Base-by-base conservation (phyloP, 768 basidiomycete species). In the Punctularia strigosozonata region DNA sequence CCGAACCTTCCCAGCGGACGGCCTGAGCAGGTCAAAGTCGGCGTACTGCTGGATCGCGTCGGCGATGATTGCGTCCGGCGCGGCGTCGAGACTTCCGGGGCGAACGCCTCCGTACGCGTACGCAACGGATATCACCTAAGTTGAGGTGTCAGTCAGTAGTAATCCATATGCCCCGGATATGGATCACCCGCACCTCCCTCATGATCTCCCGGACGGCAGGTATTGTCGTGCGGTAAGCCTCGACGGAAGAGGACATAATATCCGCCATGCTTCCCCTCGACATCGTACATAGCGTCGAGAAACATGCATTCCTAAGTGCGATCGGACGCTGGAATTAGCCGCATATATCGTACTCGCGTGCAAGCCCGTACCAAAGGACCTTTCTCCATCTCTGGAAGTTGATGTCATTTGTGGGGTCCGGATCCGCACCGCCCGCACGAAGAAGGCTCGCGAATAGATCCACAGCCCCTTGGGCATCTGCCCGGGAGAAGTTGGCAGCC, bases 281-380 rank as follows among this genome's bases (percentile, higher is more conserved):
- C 3, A 57, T 43, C 5, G 57, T 57, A 44, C 55, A 57, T 10
- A 57, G 22, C 2, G 55, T 57, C 21, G 57, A 58, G 38, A 55
- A 57, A 12, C 51, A 51, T 8, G 54, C 52, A 36, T 58, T 58
- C 57, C 57, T 58, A 37, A 17, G 22, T 3, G 37, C 37, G 26
- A 14, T 6, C 8, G 26, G 26, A 28, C 15, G 10, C 26, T 15
- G 26, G 8, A 8, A 28, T 8, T 28, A 8, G 26, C 26, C 26
- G 15, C 26, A 28, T 28, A 8, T 15, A 28, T 8, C 10, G 15
- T 28, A 28, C 10, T 15, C 13, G 17, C 22, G 10, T 25, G 13
- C 21, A 1, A 24, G 21, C 4, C 34, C 48, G 18, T 42, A 52
- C 59, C 53, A 54, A 4, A 55, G 42, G 19, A 55, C 53, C 38